These are phyloP conservation scores for Kwoniella dejecticola DNA, from an alignment of 768 basidiomycete species.

Conservation along the genomic window DNA sequence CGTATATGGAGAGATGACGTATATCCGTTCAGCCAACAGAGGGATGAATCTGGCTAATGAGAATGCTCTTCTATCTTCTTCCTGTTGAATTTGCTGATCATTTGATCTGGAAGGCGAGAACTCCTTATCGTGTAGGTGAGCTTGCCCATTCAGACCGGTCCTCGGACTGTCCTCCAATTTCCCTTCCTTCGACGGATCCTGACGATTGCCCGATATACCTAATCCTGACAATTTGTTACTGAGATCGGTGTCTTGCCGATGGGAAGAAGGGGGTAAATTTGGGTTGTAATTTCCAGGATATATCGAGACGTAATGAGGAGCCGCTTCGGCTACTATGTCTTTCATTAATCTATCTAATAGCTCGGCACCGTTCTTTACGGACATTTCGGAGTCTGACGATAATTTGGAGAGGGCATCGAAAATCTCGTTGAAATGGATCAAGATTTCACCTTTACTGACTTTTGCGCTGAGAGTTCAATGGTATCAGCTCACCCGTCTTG, in stretches of 20 bases:
- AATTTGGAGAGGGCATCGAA: slow-evolving; percentile 96
- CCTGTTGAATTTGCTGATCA: slow-evolving; percentile 54
- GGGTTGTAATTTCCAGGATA: slow-evolving; percentile 59
- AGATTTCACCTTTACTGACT: slow-evolving; percentile 93
- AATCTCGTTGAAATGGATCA: slow-evolving; percentile 97
- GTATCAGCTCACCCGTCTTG: too few species aligned
- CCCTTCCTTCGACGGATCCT: slow-evolving; percentile 55
- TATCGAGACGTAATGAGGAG: slow-evolving; percentile 88
- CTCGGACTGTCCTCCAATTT: slow-evolving; percentile 39
- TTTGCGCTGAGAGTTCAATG: slow-evolving; percentile 47
- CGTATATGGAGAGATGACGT: slow-evolving; percentile 93
- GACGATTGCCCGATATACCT: slow-evolving; percentile 13
- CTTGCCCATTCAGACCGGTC: neutral
- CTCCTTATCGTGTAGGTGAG: slow-evolving; percentile 34
- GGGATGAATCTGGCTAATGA: slow-evolving; percentile 94
- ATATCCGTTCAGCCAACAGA: slow-evolving; percentile 85
- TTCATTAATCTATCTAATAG: slow-evolving; percentile 94
- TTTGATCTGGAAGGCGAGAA: slow-evolving; percentile 50
- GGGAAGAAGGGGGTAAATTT: slow-evolving; percentile 13
- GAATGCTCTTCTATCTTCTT: slow-evolving; percentile 70
- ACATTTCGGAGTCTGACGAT: slow-evolving; percentile 89
- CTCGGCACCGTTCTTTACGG: slow-evolving; percentile 98
- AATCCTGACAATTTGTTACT: slow-evolving; percentile 19
- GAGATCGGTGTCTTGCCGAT: slow-evolving; percentile 3
- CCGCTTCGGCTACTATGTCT: slow-evolving; percentile 95